phyloP scores from a whole-genome alignment of 2,329 filamentous ascomycete genomes.

The Diaporthe longicolla region DNA sequence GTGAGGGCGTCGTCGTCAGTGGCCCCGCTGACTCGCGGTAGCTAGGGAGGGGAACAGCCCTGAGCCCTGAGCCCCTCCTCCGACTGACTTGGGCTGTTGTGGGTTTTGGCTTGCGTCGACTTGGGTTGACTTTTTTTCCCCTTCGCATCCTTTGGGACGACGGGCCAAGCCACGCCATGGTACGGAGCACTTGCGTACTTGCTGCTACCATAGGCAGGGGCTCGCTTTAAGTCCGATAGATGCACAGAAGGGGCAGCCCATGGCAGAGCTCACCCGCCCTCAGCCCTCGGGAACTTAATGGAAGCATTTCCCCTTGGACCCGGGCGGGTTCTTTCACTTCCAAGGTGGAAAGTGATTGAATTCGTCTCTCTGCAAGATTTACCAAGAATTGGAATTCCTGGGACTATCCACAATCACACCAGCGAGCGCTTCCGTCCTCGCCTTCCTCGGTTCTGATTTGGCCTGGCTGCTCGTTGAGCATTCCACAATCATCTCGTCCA shows the following conservation, averaged over 20 bases:
- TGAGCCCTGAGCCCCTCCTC: conserved; percentile 21
- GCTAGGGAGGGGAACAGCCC: conserved; percentile 25
- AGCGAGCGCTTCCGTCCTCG: conserved; percentile 9
- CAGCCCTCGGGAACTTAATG: neutral
- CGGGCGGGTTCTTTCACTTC: neutral
- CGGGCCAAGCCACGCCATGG: conserved; percentile 27
- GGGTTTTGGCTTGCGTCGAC: conserved; percentile 32
- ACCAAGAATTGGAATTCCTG: neutral
- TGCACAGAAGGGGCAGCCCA: neutral
- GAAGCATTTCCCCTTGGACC: neutral
- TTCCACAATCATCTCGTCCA: conserved; percentile 35
- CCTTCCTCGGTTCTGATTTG: conserved; percentile 13
- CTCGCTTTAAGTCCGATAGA: conserved; percentile 24
- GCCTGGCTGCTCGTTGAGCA: conserved; percentile 29
- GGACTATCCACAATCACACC: neutral
- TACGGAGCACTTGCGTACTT: conserved; percentile 24
- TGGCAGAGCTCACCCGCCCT: neutral
- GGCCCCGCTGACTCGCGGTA: conserved; percentile 23
- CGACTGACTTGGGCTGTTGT: conserved; percentile 22
- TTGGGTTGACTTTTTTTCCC: conserved; percentile 30
- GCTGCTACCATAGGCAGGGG: conserved; percentile 24
- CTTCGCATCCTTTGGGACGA: conserved; percentile 14
- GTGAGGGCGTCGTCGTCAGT: conserved; percentile 15
- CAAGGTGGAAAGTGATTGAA: neutral
- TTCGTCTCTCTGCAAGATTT: neutral